These are phyloP conservation scores for Calonectria pseudoreteaudii DNA, from an alignment of 2,329 filamentous ascomycete species.

Conservation along the genomic window DNA sequence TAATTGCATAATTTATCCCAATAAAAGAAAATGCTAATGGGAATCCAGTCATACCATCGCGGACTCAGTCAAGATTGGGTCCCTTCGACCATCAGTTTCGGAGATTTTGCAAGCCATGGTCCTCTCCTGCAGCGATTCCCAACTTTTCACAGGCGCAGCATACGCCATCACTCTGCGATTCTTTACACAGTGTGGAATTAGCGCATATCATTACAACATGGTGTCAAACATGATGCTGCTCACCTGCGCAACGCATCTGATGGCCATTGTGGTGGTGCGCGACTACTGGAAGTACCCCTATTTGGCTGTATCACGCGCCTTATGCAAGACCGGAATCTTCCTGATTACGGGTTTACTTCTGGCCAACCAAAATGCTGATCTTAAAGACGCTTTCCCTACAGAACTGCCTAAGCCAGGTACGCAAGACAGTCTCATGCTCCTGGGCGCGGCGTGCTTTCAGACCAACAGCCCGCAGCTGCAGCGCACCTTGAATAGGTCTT, in stretches of 20 bases:
- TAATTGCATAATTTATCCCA: neutral
- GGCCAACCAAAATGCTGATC: slow-evolving; percentile 18
- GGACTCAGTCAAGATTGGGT: neutral
- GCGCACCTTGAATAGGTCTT: neutral
- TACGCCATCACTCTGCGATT: slow-evolving; percentile 21
- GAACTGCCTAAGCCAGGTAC: neutral
- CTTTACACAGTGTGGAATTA: slow-evolving; percentile 17
- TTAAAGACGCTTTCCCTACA: slow-evolving; percentile 12
- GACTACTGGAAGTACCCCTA: slow-evolving; percentile 25
- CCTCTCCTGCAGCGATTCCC: slow-evolving; percentile 27
- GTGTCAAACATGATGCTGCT: slow-evolving; percentile 27
- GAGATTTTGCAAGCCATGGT: slow-evolving; percentile 25
- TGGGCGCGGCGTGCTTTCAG: slow-evolving; percentile 25
- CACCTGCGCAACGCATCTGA: slow-evolving; percentile 25
- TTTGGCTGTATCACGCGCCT: slow-evolving; percentile 8
- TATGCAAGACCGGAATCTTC: slow-evolving; percentile 24
- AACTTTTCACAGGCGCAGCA: slow-evolving; percentile 25
- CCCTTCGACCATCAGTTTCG: slow-evolving; percentile 13
- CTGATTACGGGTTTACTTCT: slow-evolving; percentile 19
- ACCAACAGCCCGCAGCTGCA: slow-evolving; percentile 6
- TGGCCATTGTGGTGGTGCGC: slow-evolving; percentile 22
- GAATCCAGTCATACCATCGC: neutral
- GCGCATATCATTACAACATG: slow-evolving; percentile 27
- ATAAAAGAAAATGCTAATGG: neutral
- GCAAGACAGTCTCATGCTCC: slow-evolving; percentile 6